Evolutionary conservation across 371 early-diverging fungal genomes (phyloP).

Genomic region (Mortierella sp.): DNA sequence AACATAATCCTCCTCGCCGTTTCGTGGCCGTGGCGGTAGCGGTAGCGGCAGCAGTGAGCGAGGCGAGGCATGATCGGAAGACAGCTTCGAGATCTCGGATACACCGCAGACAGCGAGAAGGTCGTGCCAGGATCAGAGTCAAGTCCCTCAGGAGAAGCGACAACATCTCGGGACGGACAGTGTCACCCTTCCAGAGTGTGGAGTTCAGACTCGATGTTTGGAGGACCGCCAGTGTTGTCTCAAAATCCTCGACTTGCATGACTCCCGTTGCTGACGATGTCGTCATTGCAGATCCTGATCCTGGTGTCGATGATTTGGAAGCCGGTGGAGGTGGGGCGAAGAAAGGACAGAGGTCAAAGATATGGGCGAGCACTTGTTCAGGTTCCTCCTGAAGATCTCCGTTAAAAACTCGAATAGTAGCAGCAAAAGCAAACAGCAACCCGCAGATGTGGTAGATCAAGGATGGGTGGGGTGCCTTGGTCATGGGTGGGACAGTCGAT

Average conservation of each 20-base stretch:
- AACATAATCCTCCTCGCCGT: conserved; percentile 8
- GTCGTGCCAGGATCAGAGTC: conserved; percentile 33
- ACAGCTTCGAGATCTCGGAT: conserved; percentile 29
- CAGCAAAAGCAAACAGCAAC: conserved; percentile 44
- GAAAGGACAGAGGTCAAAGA: conserved; percentile 53
- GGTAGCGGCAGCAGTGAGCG: neutral
- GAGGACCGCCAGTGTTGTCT: conserved; percentile 47
- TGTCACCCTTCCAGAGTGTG: conserved; percentile 55
- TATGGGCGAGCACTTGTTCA: conserved; percentile 31
- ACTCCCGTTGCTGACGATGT: neutral
- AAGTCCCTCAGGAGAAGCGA: conserved; percentile 38
- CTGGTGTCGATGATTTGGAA: neutral
- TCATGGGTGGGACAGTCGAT: conserved; percentile 19
- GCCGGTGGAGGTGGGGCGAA: conserved; percentile 30
- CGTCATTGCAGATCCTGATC: neutral
- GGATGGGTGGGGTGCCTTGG: conserved; percentile 41
- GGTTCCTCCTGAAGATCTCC: conserved; percentile 49
- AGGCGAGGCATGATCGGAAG: neutral
- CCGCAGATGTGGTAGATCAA: conserved; percentile 48
- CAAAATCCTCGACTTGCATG: conserved; percentile 44
- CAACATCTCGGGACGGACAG: conserved; percentile 43
- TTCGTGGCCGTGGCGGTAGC: neutral
- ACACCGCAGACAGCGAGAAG: conserved; percentile 30
- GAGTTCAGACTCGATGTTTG: conserved; percentile 40
- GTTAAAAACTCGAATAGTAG: conserved; percentile 40